phyloP scores from a whole-genome alignment of 108 stramenopile genomes.

The Nitzschia putrida region DNA sequence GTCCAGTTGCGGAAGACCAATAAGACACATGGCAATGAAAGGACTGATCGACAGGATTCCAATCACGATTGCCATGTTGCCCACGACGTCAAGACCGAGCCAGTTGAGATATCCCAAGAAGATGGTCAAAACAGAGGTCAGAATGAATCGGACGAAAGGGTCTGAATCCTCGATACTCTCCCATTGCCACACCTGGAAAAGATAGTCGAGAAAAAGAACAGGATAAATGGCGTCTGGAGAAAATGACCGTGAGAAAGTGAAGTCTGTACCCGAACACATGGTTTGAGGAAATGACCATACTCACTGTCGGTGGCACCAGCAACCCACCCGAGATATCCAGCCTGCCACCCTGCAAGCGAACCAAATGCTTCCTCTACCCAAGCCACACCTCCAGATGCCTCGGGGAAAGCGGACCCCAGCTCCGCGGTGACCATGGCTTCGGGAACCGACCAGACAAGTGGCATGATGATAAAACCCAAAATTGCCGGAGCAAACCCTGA shows the following conservation, averaged over 20 bases:
- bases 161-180: slow-evolving; percentile 7
- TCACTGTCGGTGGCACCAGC: slow-evolving; percentile 81
- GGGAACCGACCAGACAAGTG: slow-evolving; percentile 85
- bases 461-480: slow-evolving; percentile 72
- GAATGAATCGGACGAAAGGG: slow-evolving; percentile 32
- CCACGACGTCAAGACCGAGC: slow-evolving; percentile 80
- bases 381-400: slow-evolving; percentile 81
- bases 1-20: slow-evolving; percentile 66
- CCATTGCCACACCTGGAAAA: slow-evolving; percentile 48
- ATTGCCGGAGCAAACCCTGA: slow-evolving; percentile 81
- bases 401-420: slow-evolving; percentile 77
- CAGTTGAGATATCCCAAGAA: slow-evolving; percentile 74
- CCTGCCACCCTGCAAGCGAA: slow-evolving; percentile 64
- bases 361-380: slow-evolving; percentile 93
- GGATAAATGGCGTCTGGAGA: slow-evolving; percentile 67
- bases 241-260: background rate
- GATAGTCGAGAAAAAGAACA: slow-evolving; percentile 74
- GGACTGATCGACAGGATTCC: slow-evolving; percentile 84
- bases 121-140: slow-evolving; percentile 53
- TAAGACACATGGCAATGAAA: slow-evolving; percentile 70
- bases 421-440: slow-evolving; percentile 89
- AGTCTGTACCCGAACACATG: slow-evolving; percentile 48
- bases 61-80: slow-evolving; percentile 72
- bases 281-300: background rate
- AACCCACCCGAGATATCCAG: slow-evolving; percentile 87